Base-by-base conservation (phyloP, 2,329 filamentous ascomycete species). In the Phyllosticta paracitricarpa region DNA sequence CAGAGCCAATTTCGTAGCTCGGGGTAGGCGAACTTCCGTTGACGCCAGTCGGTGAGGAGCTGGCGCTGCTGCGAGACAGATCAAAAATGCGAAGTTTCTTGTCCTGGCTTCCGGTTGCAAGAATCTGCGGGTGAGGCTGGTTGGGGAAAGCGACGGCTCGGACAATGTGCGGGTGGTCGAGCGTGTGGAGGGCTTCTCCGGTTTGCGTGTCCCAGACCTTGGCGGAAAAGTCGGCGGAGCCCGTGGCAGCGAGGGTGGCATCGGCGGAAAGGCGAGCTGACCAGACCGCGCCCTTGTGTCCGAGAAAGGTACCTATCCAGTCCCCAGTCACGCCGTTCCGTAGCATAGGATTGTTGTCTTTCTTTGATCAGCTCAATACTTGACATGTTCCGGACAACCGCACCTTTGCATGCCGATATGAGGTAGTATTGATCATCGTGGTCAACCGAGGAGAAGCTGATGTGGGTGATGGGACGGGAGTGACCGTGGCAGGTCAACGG, bases 231-330 rank as follows among this genome's bases (percentile, higher is more conserved):
- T 99, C 94, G 57, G 94, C 94, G 57, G 92, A 95, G 55, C 90
- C 94, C 35, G 95, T 97, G 9, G 92, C 94, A 62, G 94, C 93
- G 56, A 91, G 87, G 26, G 85, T 86, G 52, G 91, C 90, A 76
- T 97, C 91, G 22, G 89, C 86, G 59, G 91, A 96, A 40, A 99
- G 82, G 68, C 92, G 85, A 59, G 92, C 90, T 78, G 97, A 92
- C 91, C 94, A 99, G 63, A 97, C 93, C 48, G 94, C 94, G 65
- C 94, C 94, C 77, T 99, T 97, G 79, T 99, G 94, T 51, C 94
- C 94, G 69, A 99, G 88, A 73, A 97, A 97, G 48, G 94, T 97
- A 56, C 94, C 94, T 68, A 97, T 97, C 89, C 92, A 97, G 75
- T 97, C 92, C 63, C 94, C 94, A 56, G 93, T 99, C 64, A 95